A percentile compares a stretch with the other conserved stretches of the same genome.
Conservation (phyloP, 345 rosid genomes). For the Anastatica hierochuntica region DNA sequence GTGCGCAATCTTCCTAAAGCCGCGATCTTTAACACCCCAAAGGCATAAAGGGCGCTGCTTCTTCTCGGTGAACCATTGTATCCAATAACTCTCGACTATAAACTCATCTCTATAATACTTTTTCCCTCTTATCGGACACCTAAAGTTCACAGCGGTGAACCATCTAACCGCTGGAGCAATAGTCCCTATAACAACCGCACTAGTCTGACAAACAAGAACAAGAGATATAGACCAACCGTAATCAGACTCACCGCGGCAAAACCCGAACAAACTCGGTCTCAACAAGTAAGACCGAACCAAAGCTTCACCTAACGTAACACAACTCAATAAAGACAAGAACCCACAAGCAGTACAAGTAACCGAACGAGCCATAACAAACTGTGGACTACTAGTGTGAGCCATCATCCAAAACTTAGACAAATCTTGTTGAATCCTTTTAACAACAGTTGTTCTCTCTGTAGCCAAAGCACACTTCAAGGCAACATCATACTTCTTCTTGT, state of each 20-base stretch:
- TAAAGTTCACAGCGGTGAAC: conserved; percentile 63
- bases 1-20: conserved; percentile 40
- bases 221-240: conserved; percentile 62
- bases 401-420: conserved; percentile 74
- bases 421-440: conserved; percentile 41
- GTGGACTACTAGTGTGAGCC: conserved; percentile 85
- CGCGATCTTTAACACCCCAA: conserved; percentile 23
- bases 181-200: conserved; percentile 51
- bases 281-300: conserved; percentile 47
- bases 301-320: conserved; percentile 51
- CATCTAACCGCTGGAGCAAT: conserved; percentile 67
- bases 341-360: conserved; percentile 73
- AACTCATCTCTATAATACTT: conserved; percentile 23
- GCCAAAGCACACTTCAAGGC: conserved; percentile 39
- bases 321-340: conserved; percentile 60
- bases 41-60: conserved; percentile 49
- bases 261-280: conserved; percentile 38
- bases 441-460: conserved; percentile 22
- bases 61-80: conserved; percentile 43
- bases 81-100: conserved; percentile 65
- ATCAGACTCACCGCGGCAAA: conserved; percentile 68
- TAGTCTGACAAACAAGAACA: conserved; percentile 48
- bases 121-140: conserved; percentile 42
- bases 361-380: conserved; percentile 70
- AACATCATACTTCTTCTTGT: conserved; percentile 11